These are phyloP conservation scores for Tulasnella sp. DNA, from an alignment of 768 basidiomycete genomes.

Conservation along the genomic window DNA sequence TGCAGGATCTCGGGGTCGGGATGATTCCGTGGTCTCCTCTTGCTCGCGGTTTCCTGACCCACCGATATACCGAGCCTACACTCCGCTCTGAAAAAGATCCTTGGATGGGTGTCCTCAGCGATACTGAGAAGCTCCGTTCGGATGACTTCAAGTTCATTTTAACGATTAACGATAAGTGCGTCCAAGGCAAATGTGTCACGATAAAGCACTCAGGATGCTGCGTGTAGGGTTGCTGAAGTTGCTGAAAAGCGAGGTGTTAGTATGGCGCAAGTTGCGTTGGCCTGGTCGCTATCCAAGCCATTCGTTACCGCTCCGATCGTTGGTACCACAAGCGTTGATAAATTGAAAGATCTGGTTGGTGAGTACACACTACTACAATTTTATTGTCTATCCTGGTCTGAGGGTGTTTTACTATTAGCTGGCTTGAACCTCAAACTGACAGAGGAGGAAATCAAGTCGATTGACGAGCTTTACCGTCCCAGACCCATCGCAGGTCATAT, in stretches of 20 bases:
- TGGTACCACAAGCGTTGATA: conserved; percentile 5
- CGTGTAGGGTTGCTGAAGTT: conserved; percentile 21
- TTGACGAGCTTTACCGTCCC: conserved; percentile 26
- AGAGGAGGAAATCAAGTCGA: conserved; percentile 26
- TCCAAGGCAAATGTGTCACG: not conserved
- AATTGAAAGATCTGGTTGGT: conserved; percentile 37
- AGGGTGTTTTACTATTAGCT: not conserved
- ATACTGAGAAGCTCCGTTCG: not conserved
- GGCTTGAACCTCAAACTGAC: conserved; percentile 21
- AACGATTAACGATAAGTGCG: conserved; percentile 5
- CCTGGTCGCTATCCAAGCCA: conserved; percentile 15
- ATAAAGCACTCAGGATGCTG: no score
- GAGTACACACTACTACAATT: conserved; percentile 11
- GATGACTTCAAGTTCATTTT: not conserved
- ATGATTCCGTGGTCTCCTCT: conserved; percentile 19
- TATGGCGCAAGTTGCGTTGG: conserved; percentile 28
- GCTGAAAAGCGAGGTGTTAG: conserved; percentile 23
- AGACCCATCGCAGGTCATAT: conserved; percentile 23
- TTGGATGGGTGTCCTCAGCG: not conserved
- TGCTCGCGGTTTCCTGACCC: conserved; percentile 15
- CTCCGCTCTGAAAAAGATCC: not conserved
- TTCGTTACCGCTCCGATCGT: conserved; percentile 8
- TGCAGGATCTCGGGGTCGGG: conserved; percentile 18
- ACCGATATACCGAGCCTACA: not conserved
- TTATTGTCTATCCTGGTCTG: not conserved